Evolutionary conservation across 805 yeast species (phyloP).

Genomic region (Vanderwaltozyma yarrowii): DNA sequence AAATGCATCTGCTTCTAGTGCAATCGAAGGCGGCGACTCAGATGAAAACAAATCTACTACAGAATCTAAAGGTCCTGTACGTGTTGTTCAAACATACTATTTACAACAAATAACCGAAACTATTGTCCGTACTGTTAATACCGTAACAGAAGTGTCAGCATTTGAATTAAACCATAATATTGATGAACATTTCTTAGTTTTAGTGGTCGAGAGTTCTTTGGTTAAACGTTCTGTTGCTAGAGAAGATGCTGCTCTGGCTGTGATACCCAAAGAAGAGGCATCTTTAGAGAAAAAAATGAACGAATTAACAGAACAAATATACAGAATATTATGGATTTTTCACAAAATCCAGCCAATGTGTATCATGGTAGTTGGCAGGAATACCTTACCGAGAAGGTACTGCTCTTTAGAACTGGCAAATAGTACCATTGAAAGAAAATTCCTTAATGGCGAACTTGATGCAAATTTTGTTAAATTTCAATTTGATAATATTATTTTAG

Average conservation of each 20-base stretch:
- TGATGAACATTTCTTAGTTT: constrained; percentile 73
- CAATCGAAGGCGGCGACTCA: too few relatives aligned
- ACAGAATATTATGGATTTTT: constrained; percentile 31
- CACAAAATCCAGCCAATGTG: constrained; percentile 78
- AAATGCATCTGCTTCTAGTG: background rate
- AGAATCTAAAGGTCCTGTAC: constrained; percentile 4
- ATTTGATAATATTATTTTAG: constrained; percentile 27
- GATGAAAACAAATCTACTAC: background rate
- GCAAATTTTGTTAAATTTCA: constrained; percentile 72
- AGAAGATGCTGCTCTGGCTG: constrained; percentile 4
- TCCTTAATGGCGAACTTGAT: constrained; percentile 67
- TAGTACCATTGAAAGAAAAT: constrained; percentile 68
- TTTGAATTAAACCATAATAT: constrained; percentile 46
- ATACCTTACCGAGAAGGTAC: constrained; percentile 69
- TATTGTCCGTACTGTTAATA: constrained; percentile 67
- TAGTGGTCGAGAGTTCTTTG: constrained; percentile 65
- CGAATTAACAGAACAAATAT: constrained; percentile 27
- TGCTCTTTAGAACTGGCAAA: constrained; percentile 83
- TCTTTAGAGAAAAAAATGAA: constrained; percentile 22
- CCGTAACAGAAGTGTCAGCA: constrained; percentile 81
- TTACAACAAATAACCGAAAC: constrained; percentile 82
- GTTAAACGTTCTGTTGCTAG: constrained; percentile 24
- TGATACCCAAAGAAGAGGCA: constrained; percentile 10
- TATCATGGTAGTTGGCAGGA: constrained; percentile 68
- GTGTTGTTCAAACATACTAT: constrained; percentile 44